Conservation (phyloP, 2,329 filamentous ascomycete species). For the Tolypocladium ophioglossoides region DNA sequence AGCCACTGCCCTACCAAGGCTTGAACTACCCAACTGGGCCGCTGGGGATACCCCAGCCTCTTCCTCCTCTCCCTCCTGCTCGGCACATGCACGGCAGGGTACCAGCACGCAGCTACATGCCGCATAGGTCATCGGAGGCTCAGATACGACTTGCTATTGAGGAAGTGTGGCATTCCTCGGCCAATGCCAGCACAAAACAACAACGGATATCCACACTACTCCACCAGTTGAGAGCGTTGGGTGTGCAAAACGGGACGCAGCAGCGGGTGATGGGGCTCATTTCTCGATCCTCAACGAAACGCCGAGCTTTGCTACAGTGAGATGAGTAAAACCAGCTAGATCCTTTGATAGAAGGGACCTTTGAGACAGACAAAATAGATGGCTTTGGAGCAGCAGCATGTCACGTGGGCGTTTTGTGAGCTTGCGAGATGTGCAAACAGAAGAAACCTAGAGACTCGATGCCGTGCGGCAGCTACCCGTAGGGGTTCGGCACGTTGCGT, state of each 20-base stretch:
- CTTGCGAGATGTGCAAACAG: not conserved
- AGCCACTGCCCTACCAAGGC: not conserved
- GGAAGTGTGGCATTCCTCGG: slow-evolving; percentile 35
- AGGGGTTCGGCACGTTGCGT: not conserved
- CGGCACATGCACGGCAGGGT: not conserved
- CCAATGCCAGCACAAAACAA: slow-evolving; percentile 1
- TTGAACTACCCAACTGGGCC: not conserved
- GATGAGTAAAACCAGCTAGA: not conserved
- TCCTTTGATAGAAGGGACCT: not conserved
- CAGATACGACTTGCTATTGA: slow-evolving; percentile 55
- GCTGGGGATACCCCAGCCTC: not conserved
- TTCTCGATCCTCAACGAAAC: not conserved
- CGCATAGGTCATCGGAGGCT: slow-evolving; percentile 30
- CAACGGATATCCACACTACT: slow-evolving; percentile 1
- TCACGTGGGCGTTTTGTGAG: not conserved
- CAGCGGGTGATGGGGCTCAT: slow-evolving; percentile 1
- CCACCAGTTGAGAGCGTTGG: slow-evolving; percentile 1
- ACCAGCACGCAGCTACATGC: not conserved
- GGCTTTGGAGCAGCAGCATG: not conserved
- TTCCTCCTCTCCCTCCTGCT: not conserved
- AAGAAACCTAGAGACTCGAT: not conserved
- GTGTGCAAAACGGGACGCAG: slow-evolving; percentile 3
- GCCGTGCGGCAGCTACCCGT: not conserved
- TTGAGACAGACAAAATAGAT: not conserved
- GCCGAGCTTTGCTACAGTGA: not conserved